A percentile compares a stretch with the other conserved stretches of the same genome.
These are phyloP conservation scores for Cryptosporidium meleagridis DNA, from an alignment of 169 alveolate genomes.

Conservation along the genomic window DNA sequence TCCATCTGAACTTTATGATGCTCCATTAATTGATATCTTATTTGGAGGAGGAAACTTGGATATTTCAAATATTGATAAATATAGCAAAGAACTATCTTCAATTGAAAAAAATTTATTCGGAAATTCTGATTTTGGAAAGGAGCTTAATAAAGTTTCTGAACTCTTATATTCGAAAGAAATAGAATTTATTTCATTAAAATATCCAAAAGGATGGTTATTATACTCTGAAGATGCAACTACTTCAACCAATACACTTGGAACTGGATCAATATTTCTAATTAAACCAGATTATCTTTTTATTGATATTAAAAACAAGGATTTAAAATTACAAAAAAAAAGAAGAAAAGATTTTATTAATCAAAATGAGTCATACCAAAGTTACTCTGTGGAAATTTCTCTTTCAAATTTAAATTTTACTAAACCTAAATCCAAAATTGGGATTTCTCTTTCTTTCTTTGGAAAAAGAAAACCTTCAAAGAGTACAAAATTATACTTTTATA, in stretches of 20 bases:
- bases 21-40: slow-evolving; percentile 42
- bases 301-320: not conserved
- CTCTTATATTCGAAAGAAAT: not conserved
- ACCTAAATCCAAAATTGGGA: slow-evolving; percentile 11
- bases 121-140: not conserved
- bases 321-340: not conserved
- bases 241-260: slow-evolving; percentile 36
- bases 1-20: slow-evolving; percentile 22
- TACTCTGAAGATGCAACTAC: slow-evolving; percentile 62
- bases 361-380: not conserved
- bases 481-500: slow-evolving; percentile 34
- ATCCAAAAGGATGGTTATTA: slow-evolving; percentile 50
- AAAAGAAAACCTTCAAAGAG: slow-evolving; percentile 54
- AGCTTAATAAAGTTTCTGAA: not conserved
- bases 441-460: slow-evolving; percentile 68
- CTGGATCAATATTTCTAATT: slow-evolving; percentile 49
- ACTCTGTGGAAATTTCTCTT: not conserved
- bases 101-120: slow-evolving; percentile 1
- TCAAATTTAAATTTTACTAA: not conserved
- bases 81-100: not conserved
- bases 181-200: slow-evolving; percentile 10
- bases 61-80: slow-evolving; percentile 2
- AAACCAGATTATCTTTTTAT: slow-evolving; percentile 58
- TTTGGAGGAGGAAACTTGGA: slow-evolving; percentile 13
- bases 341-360: not conserved